phyloP scores from a whole-genome alignment of 1,284 basidiomycete species.

The Ustilago cynodontis region DNA sequence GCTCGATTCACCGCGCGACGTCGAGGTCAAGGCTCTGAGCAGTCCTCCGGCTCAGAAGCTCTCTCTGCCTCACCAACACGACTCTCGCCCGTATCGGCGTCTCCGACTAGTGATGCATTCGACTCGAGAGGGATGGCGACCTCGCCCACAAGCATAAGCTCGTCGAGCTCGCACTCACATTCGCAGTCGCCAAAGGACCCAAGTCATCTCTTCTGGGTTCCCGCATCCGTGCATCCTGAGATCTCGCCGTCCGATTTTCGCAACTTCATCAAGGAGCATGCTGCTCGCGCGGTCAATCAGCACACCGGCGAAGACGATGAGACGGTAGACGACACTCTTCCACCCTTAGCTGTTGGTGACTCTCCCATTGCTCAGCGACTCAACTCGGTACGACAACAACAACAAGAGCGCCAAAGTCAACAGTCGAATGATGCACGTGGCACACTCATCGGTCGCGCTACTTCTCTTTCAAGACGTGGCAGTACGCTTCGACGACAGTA shows the following conservation, averaged over 20 bases:
- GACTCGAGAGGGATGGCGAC: constrained; percentile 19
- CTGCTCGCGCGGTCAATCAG: constrained; percentile 71
- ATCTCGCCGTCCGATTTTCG: constrained; percentile 96
- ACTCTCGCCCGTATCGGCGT: constrained; percentile 19
- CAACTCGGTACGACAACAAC: constrained; percentile 49
- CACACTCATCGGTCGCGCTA: constrained; percentile 51
- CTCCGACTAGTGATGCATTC: constrained; percentile 25
- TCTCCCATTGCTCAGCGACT: constrained; percentile 49
- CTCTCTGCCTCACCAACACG: constrained; percentile 14
- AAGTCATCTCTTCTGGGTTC: constrained; percentile 91
- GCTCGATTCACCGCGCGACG: constrained; percentile 59
- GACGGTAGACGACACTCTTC: constrained; percentile 17
- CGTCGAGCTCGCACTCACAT: constrained; percentile 33
- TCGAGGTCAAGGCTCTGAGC: constrained; percentile 42
- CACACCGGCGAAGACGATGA: constrained; percentile 23
- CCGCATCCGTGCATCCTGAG: constrained; percentile 94
- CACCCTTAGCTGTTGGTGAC: constrained; percentile 30
- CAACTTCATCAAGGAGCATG: constrained; percentile 92
- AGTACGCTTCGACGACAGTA: constrained; percentile 69
- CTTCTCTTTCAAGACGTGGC: constrained; percentile 60
- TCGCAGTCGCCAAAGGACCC: constrained; percentile 56
- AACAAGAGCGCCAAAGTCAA: constrained; percentile 30
- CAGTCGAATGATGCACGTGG: constrained; percentile 22
- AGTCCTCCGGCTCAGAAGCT: constrained; percentile 26
- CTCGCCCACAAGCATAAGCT: constrained; percentile 30